Evolutionary conservation across 2,329 filamentous ascomycete species (phyloP).

Genomic region (Hypoxylon sp.): DNA sequence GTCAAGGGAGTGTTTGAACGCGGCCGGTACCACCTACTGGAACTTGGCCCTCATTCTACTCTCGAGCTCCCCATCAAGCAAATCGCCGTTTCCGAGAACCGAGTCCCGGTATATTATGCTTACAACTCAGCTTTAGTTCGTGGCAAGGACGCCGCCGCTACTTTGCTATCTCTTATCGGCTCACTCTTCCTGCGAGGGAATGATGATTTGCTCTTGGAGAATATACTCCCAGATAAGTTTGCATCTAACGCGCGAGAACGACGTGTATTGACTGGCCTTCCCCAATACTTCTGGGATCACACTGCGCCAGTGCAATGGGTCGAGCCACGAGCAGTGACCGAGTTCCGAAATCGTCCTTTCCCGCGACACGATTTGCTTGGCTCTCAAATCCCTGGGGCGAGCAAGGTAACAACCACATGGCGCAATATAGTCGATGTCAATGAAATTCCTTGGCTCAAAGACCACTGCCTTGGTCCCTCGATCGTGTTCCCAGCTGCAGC

Average conservation of each 20-base stretch:
- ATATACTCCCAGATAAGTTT: background rate
- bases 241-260: background rate
- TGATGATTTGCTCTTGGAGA: background rate
- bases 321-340: constrained; percentile 26
- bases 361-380: constrained; percentile 38
- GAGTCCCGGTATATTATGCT: background rate
- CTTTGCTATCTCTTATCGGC: constrained; percentile 1
- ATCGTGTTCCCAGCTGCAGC: constrained; percentile 32
- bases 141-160: background rate
- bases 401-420: background rate
- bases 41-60: constrained; percentile 23
- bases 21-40: background rate
- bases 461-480: constrained; percentile 17
- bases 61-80: constrained; percentile 47
- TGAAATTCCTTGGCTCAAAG: constrained; percentile 29
- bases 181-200: constrained; percentile 2
- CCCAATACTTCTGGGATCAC: constrained; percentile 56
- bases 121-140: background rate
- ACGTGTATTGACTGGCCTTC: constrained; percentile 39
- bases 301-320: constrained; percentile 1
- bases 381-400: background rate
- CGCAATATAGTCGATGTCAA: constrained; percentile 26
- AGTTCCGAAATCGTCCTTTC: constrained; percentile 25
- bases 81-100: constrained; percentile 19
- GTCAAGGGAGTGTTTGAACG: background rate